A percentile compares a stretch with the other conserved stretches of the same genome.
These are phyloP conservation scores for Chaetomium strumarium DNA, from an alignment of 2,329 filamentous ascomycete species.

Conservation along the genomic window DNA sequence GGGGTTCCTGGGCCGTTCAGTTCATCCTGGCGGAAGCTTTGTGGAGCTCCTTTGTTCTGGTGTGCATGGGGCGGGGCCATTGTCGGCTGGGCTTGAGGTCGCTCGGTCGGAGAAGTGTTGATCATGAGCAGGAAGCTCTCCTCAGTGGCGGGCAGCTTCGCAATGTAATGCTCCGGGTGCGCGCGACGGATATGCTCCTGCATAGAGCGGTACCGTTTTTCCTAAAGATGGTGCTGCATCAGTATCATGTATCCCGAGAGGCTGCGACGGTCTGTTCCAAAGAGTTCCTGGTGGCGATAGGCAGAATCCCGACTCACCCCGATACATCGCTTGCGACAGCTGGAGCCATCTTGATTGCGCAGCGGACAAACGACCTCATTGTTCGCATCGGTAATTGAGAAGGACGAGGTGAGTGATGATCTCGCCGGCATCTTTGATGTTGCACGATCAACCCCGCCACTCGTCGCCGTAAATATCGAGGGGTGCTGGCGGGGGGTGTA, in stretches of 20 bases:
- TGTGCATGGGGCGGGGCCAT: conserved; percentile 27
- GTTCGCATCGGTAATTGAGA: conserved; percentile 84
- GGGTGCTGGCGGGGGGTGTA: conserved; percentile 18
- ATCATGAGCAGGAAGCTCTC: conserved; percentile 98
- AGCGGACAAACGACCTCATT: conserved; percentile 97
- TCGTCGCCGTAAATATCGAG: conserved; percentile 6
- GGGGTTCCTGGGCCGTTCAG: conserved; percentile 63
- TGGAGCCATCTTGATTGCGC: conserved; percentile 91
- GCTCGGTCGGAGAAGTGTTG: conserved; percentile 65
- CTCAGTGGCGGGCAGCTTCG: conserved; percentile 94
- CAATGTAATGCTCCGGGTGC: conserved; percentile 94
- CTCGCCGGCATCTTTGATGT: conserved; percentile 73
- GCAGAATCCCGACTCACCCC: conserved; percentile 65
- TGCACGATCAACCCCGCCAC: conserved; percentile 43
- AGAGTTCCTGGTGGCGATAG: conserved; percentile 3
- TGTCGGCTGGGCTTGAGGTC: conserved; percentile 31
- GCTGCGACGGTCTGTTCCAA: not conserved
- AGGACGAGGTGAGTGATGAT: conserved; percentile 80
- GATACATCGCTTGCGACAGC: conserved; percentile 94
- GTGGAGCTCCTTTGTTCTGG: conserved; percentile 47
- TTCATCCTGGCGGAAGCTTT: conserved; percentile 62
- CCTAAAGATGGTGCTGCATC: conserved; percentile 25
- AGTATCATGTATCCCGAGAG: conserved; percentile 13
- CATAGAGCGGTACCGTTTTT: conserved; percentile 78
- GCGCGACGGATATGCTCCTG: conserved; percentile 98